phyloP scores from a whole-genome alignment of 2,329 filamentous ascomycete species.

The Sporothrix humicola region DNA sequence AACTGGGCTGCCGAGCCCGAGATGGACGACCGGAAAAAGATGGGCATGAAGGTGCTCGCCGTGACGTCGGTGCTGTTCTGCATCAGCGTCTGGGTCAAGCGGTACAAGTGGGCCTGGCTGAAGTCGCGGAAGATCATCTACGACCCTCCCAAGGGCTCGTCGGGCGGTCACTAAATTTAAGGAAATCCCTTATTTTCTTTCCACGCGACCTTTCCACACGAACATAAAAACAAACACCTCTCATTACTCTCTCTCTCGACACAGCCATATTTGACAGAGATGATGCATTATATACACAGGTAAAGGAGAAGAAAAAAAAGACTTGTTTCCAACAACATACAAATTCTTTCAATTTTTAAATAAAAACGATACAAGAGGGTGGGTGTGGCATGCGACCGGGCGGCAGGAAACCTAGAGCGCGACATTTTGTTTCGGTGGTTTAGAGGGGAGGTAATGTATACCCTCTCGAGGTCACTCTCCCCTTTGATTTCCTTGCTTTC shows the following conservation, averaged over 20 bases:
- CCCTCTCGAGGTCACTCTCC: neutral
- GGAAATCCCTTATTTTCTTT: neutral
- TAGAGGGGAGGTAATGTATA: neutral
- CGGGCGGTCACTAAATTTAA: slow-evolving; percentile 42
- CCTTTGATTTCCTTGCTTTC: neutral
- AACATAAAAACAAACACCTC: neutral
- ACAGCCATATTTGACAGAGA: neutral
- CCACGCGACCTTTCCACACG: neutral
- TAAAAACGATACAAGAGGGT: slow-evolving; percentile 23
- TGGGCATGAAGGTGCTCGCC: slow-evolving; percentile 95
- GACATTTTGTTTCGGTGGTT: slow-evolving; percentile 22
- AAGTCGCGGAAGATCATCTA: slow-evolving; percentile 96
- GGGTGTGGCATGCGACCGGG: neutral
- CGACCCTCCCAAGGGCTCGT: slow-evolving; percentile 70
- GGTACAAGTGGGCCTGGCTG: slow-evolving; percentile 98
- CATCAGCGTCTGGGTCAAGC: slow-evolving; percentile 95
- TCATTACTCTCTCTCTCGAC: neutral
- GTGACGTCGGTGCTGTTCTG: slow-evolving; percentile 80
- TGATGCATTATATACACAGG: slow-evolving; percentile 12
- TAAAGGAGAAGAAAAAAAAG: neutral
- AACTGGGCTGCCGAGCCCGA: slow-evolving; percentile 99
- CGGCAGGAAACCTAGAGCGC: slow-evolving; percentile 25
- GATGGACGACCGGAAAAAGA: slow-evolving; percentile 99
- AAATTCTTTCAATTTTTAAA: neutral
- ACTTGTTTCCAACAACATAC: slow-evolving; percentile 1